Base-by-base conservation (phyloP, 495 filamentous ascomycete species). In the Parathielavia appendiculata region DNA sequence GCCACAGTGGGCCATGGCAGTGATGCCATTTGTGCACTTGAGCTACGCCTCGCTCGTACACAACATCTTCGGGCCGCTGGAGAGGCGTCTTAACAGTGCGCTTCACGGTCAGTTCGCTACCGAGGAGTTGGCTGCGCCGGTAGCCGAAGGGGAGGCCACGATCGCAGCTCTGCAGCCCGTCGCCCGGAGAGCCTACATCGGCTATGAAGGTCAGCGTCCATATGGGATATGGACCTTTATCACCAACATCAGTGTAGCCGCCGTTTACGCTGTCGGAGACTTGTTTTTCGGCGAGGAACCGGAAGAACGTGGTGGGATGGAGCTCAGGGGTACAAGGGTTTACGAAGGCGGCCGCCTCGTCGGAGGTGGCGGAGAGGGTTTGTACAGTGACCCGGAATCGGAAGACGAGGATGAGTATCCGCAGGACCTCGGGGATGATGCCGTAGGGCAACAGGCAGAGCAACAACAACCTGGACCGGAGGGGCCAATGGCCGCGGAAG, bases 11-110 rank as follows among this genome's bases (percentile, higher is more conserved):
- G 83, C 84, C 16, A 74, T 93, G 57, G 77, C 83, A 0, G 65
- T 85, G 4, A 76, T 92, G 40, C 90, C 90, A 1, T 83, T 83
- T 54, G 58, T 91, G 32, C 83, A 88, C 39, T 75, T 81, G 20
- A 74, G 79, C 23, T 93, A 95, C 69, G 78, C 81, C 51, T 72
- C 76, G n/a, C 67, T 87, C 36, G 87, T 89, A 62, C 78, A 83
- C n/a, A 75, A 76, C 23, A 16, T 88, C 8, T 87, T 90, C 61
- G 81, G 77, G 16, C 69, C 74, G 19, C 66, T 83, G 32, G 86
- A 91, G 70, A 78, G 71, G 58, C 81, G 76, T 54, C 90, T 90
- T 79, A 69, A 75, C 57, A 51, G 61, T 6, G 65, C 66, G 8
- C 58, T 75, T 4, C 66, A 63, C 11, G 69, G 69, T 1, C 58